Conservation (phyloP, 306 rosid genomes). For the Quercus suber region DNA sequence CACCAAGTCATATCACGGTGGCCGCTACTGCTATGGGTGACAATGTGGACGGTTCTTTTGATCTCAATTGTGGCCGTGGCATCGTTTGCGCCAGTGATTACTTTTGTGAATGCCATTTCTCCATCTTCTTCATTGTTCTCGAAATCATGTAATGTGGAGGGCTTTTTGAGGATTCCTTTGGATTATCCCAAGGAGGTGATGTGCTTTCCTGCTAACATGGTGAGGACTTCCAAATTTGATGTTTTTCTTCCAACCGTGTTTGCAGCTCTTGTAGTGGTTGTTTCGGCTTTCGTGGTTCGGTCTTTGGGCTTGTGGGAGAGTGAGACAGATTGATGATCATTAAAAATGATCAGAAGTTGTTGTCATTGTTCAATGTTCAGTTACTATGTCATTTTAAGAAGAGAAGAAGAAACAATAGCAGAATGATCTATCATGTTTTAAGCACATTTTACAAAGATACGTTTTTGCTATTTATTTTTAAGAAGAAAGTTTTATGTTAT, state of each 20-base stretch:
- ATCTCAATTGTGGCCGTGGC: conserved; percentile 42
- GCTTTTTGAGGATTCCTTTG: conserved; percentile 49
- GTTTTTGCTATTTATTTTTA: too few species aligned
- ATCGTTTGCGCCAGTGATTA: conserved; percentile 47
- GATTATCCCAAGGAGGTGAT: conserved; percentile 53
- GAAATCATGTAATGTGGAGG: conserved; percentile 27
- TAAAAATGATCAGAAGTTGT: background rate
- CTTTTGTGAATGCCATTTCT: conserved; percentile 46
- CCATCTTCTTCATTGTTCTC: conserved; percentile 44
- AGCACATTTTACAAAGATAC: background rate
- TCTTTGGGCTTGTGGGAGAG: conserved; percentile 26
- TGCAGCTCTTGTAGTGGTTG: conserved; percentile 57
- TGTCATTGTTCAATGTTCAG: background rate
- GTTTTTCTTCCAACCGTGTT: conserved; percentile 71
- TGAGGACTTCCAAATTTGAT: conserved; percentile 46
- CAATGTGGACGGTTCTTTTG: conserved; percentile 47
- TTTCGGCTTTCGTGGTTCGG: conserved; percentile 57
- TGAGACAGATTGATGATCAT: background rate
- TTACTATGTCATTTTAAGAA: background rate
- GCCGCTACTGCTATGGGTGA: conserved; percentile 20
- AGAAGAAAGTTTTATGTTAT: background rate
- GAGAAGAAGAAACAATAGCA: too few species aligned
- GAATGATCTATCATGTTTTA: background rate
- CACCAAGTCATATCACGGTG: conserved; percentile 20
- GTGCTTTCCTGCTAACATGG: conserved; percentile 56